Evolutionary conservation across 164 flowering plant genomes (phyloP), one percentile per base, ranked within the genome.

Genomic region (Aristolochia contorta): DNA sequence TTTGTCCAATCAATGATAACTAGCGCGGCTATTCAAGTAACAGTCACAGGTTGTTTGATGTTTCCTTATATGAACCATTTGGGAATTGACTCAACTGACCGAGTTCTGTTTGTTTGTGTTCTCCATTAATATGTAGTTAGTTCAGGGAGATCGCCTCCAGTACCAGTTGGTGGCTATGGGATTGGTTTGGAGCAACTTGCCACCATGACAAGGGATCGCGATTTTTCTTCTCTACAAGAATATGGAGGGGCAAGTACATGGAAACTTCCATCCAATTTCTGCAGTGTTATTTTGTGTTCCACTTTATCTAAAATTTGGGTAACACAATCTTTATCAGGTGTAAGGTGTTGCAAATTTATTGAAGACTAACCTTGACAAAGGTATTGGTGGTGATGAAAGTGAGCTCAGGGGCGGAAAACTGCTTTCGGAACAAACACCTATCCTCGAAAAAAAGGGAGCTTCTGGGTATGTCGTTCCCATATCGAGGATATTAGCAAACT

Each of bases 341-440:
- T 69, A 64, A 56, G 93, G 91, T 57, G 32, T 94, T 61, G 72
- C 96, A 19, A 68, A 72, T 37, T 63, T 78, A 60, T 65, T 94
- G 32, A 84, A 84, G 70, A 79, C 93, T 37, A 76, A 80, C 60
- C 24, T 68, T 47, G 97, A 88, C 22, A 91, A 87, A 66, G 99
- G 99, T 25, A 74, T 84, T 69, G 41, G 12, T 63, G 97, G 84
- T 24, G 89, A 84, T 75, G 97, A 91, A 57, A 71, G 57, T 22
- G 96, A 91, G 51, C 24, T 88, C 50, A 74, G 20, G 73, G 71
- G 20, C 68, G 97, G 16, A 86, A 65, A 73, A 76, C 72, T 66
- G 75, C 74, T 58, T 94, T 80, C 78, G 99, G 99, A 16, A 76
- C 92, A 58, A 94, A 94, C 67, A 88, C 88, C 18, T 94, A 94